Evolutionary conservation across 2,329 filamentous ascomycete species (phyloP).

Genomic region (Madurella fahalii): DNA sequence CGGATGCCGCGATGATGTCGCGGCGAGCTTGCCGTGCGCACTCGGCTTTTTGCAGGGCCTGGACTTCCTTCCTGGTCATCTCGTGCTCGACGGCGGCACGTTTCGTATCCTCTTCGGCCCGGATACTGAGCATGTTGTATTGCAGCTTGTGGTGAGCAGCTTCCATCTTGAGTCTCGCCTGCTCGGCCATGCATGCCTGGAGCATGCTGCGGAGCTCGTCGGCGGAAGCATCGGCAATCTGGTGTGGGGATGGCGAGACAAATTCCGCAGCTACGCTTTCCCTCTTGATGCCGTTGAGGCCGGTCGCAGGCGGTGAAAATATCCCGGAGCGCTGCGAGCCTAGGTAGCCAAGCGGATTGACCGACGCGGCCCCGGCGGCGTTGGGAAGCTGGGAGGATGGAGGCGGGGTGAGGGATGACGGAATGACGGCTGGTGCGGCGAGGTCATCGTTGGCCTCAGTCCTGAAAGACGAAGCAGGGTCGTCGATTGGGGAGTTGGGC

Average conservation of each 20-base stretch:
- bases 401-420: slow-evolving; percentile 55
- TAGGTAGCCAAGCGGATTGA: slow-evolving; percentile 31
- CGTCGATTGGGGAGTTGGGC: slow-evolving; percentile 51
- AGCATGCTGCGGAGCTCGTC: slow-evolving; percentile 57
- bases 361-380: slow-evolving; percentile 25
- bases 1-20: slow-evolving; percentile 49
- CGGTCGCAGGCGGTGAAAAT: slow-evolving; percentile 53
- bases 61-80: slow-evolving; percentile 83
- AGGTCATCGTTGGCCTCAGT: slow-evolving; percentile 48
- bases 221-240: slow-evolving; percentile 49
- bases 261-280: slow-evolving; percentile 38
- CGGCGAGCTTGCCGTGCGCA: slow-evolving; percentile 59
- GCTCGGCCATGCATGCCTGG: slow-evolving; percentile 51
- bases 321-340: slow-evolving; percentile 46
- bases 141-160: slow-evolving; percentile 89
- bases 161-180: slow-evolving; percentile 67
- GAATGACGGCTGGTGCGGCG: slow-evolving; percentile 44
- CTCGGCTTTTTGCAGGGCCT: slow-evolving; percentile 73
- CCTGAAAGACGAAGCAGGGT: slow-evolving; percentile 46
- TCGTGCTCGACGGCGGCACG: slow-evolving; percentile 87
- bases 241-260: slow-evolving; percentile 43
- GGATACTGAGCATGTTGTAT: slow-evolving; percentile 76
- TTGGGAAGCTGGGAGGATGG: slow-evolving; percentile 50
- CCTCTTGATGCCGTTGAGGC: slow-evolving; percentile 33
- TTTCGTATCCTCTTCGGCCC: slow-evolving; percentile 80